Evolutionary conservation across 371 early-diverging fungal species (phyloP).

Genomic region (Mucor plumbeus): DNA sequence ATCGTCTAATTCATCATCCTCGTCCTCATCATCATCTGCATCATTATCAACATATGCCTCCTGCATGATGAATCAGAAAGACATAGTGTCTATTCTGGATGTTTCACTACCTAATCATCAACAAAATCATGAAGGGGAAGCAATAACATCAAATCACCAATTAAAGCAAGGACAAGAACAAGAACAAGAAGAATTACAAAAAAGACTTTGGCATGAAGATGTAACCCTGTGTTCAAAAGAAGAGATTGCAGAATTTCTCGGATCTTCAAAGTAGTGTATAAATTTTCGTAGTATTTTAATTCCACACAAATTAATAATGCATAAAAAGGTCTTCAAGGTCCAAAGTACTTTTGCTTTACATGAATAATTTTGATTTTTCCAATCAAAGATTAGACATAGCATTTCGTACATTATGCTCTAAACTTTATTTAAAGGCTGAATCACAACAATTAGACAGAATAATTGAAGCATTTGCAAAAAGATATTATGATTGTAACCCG

Average conservation of each 20-base stretch:
- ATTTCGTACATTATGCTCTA: slow-evolving; percentile 72
- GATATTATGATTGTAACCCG: slow-evolving; percentile 81
- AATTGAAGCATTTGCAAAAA: slow-evolving; percentile 73
- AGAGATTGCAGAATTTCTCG: slow-evolving; percentile 28
- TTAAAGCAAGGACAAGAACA: background rate
- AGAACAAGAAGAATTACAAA: background rate
- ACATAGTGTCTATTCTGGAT: background rate
- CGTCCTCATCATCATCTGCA: background rate
- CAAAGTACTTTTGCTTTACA: slow-evolving; percentile 54
- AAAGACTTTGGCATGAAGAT: slow-evolving; percentile 28
- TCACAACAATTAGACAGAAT: slow-evolving; percentile 89
- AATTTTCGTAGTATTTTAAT: background rate
- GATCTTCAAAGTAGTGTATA: slow-evolving; percentile 20
- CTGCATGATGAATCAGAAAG: background rate
- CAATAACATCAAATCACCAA: background rate
- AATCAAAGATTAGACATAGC: slow-evolving; percentile 72
- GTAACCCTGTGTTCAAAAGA: slow-evolving; percentile 16
- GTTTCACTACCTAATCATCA: background rate
- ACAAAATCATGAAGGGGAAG: background rate
- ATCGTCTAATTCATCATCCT: background rate
- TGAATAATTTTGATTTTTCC: slow-evolving; percentile 76
- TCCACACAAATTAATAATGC: background rate
- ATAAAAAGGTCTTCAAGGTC: slow-evolving; percentile 18
- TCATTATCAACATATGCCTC: background rate
- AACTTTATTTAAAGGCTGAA: slow-evolving; percentile 82